Percentiles rank a stretch among this genome's conserved stretches.
Evolutionary conservation across 2,329 filamentous ascomycete species (phyloP).

Genomic region (Onygena corvina): DNA sequence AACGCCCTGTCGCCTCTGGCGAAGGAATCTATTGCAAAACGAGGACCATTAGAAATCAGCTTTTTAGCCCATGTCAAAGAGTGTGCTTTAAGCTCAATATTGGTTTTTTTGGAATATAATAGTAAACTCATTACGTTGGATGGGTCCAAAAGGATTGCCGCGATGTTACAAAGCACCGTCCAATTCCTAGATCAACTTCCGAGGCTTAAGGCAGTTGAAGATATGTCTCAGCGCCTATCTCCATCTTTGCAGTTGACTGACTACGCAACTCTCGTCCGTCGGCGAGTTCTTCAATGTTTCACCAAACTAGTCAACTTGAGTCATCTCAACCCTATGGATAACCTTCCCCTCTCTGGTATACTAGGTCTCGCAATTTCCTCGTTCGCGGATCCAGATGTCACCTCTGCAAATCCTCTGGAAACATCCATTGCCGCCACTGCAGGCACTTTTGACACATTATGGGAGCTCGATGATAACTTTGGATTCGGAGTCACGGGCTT

Average conservation of each 20-base stretch:
- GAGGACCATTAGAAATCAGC: constrained; percentile 75
- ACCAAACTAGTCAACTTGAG: constrained; percentile 81
- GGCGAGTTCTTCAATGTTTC: constrained; percentile 89
- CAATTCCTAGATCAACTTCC: constrained; percentile 79
- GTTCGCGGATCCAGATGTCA: constrained; percentile 76
- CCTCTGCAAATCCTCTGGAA: constrained; percentile 63
- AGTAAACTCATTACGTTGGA: constrained; percentile 82
- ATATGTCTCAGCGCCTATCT: constrained; percentile 69
- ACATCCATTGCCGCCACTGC: constrained; percentile 84
- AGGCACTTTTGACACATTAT: constrained; percentile 81
- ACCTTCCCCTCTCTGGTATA: constrained; percentile 79
- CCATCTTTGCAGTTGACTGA: constrained; percentile 82
- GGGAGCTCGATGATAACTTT: constrained; percentile 89
- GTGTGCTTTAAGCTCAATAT: constrained; percentile 79
- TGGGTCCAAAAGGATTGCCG: constrained; percentile 80
- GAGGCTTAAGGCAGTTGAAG: constrained; percentile 70
- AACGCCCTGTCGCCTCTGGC: constrained; percentile 90
- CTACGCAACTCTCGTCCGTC: constrained; percentile 81
- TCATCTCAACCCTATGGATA: constrained; percentile 71
- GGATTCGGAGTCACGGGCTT: constrained; percentile 88
- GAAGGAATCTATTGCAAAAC: constrained; percentile 75
- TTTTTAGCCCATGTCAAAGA: constrained; percentile 92
- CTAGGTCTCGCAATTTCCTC: constrained; percentile 79
- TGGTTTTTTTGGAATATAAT: constrained; percentile 90
- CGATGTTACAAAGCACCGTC: constrained; percentile 90